Evolutionary conservation across 139 green algal genomes (phyloP).

Genomic region (Micractinium conductrix): DNA sequence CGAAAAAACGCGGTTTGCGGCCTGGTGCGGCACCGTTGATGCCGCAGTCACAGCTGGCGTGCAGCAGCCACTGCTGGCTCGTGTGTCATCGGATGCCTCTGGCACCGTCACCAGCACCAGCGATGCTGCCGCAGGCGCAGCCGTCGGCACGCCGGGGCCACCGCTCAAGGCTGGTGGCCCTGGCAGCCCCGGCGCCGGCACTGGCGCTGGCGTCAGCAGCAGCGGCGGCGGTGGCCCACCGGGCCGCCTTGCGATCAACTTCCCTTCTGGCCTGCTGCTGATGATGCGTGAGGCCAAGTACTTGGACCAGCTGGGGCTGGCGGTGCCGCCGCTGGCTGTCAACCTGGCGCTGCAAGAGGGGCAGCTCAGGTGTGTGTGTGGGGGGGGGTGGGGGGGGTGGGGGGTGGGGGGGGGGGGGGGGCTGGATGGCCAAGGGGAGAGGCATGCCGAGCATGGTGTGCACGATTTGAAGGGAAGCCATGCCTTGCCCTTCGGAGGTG

Average conservation of each 20-base stretch:
- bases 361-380: slow-evolving; percentile 74
- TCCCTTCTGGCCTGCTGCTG: slow-evolving; percentile 71
- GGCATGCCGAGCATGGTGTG: too few species aligned
- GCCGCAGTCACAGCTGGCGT: slow-evolving; percentile 70
- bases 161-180: slow-evolving; percentile 44
- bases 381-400: neutral
- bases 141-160: slow-evolving; percentile 80
- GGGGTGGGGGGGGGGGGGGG: slow-evolving; percentile 59
- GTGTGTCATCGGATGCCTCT: too few species aligned
- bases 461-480: neutral
- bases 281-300: slow-evolving; percentile 88
- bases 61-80: slow-evolving; percentile 76
- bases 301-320: slow-evolving; percentile 90
- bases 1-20: slow-evolving; percentile 82
- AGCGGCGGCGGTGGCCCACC: neutral
- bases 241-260: slow-evolving; percentile 73
- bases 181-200: neutral
- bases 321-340: slow-evolving; percentile 82
- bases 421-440: neutral
- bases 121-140: too few species aligned
- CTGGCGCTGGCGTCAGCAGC: neutral
- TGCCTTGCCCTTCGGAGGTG: neutral
- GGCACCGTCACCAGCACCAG: too few species aligned
- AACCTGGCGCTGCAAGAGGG: slow-evolving; percentile 86
- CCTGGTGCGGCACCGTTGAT: slow-evolving; percentile 80